Percentiles rank a stretch among this genome's conserved stretches.
phyloP scores from a whole-genome alignment of 805 yeast species.

The Kodamaea laetipori region DNA sequence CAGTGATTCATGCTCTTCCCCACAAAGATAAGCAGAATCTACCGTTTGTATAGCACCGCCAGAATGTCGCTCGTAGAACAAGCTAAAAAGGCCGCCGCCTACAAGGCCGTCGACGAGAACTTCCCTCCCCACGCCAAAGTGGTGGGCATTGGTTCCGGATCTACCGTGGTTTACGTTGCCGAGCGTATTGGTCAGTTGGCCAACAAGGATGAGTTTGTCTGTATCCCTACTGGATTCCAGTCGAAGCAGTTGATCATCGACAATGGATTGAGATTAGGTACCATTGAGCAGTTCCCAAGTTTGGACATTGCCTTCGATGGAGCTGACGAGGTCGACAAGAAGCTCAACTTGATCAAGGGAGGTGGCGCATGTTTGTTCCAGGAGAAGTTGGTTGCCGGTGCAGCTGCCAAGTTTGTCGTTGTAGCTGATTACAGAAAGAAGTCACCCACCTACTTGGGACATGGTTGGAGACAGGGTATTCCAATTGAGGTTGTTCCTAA shows the following conservation, averaged over 20 bases:
- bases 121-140: slow-evolving; percentile 68
- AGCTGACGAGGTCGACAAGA: slow-evolving; percentile 90
- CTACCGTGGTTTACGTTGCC: slow-evolving; percentile 96
- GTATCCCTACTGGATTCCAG: slow-evolving; percentile 97
- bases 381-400: slow-evolving; percentile 88
- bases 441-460: slow-evolving; percentile 67
- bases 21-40: background rate
- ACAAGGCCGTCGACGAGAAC: slow-evolving; percentile 87
- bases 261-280: slow-evolving; percentile 76
- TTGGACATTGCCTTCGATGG: slow-evolving; percentile 97
- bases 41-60: background rate
- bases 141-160: slow-evolving; percentile 94
- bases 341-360: slow-evolving; percentile 88
- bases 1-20: background rate
- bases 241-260: slow-evolving; percentile 81
- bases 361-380: slow-evolving; percentile 98
- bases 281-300: slow-evolving; percentile 78
- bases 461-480: slow-evolving; percentile 83
- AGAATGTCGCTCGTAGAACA: slow-evolving; percentile 53
- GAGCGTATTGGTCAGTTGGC: slow-evolving; percentile 80
- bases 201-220: slow-evolving; percentile 58
- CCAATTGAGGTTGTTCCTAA: slow-evolving; percentile 95
- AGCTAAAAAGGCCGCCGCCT: slow-evolving; percentile 91
- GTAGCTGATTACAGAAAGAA: slow-evolving; percentile 93
- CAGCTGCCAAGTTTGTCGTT: slow-evolving; percentile 72